phyloP scores from a whole-genome alignment of 2,329 filamentous ascomycete genomes.

The Colletotrichum sp. region DNA sequence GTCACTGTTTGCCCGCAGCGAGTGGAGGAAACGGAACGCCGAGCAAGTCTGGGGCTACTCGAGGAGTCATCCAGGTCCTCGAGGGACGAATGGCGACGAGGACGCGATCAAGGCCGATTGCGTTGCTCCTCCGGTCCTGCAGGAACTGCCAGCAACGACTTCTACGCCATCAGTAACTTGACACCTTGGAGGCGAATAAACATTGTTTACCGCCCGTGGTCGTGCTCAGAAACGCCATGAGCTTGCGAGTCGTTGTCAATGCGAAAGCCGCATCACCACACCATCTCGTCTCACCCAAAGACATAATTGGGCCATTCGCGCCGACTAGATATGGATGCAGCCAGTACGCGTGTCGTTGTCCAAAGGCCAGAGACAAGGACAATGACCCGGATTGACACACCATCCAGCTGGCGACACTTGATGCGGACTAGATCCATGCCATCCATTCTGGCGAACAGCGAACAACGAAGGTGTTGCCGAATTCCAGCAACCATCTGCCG shows the following conservation, averaged over 20 bases:
- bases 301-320: not conserved
- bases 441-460: not conserved
- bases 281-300: not conserved
- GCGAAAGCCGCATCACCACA: conserved; percentile 2
- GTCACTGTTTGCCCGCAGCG: not conserved
- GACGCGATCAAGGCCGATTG: not conserved
- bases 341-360: conserved; percentile 10
- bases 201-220: not conserved
- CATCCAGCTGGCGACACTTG: not conserved
- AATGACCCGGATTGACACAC: not conserved
- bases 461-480: not conserved
- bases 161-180: not conserved
- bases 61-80: not conserved
- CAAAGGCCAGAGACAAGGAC: not conserved
- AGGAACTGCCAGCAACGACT: not conserved
- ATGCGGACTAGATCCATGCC: not conserved
- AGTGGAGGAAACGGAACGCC: not conserved
- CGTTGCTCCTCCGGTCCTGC: not conserved
- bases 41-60: not conserved
- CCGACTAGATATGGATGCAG: not conserved
- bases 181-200: not conserved
- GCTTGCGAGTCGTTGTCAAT: conserved; percentile 17
- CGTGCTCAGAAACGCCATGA: conserved; percentile 1
- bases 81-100: not conserved
- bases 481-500: not conserved